phyloP scores from a whole-genome alignment of 495 filamentous ascomycete genomes.

The Podospora fimiseda region DNA sequence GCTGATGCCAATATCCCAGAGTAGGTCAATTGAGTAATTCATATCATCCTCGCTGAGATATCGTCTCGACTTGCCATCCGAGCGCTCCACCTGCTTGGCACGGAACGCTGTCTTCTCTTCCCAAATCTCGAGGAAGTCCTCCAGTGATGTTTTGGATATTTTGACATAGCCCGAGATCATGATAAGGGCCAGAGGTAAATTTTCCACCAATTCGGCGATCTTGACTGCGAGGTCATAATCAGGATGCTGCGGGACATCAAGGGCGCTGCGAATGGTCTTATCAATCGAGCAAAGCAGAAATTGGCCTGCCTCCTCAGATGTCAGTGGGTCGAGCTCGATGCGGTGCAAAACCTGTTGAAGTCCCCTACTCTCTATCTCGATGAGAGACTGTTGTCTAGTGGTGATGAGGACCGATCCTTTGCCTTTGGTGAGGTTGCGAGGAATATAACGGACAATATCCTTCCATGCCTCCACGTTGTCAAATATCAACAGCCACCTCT shows the following conservation, averaged over 20 bases:
- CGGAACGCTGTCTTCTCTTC: slow-evolving; percentile 11
- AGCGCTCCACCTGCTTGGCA: not conserved
- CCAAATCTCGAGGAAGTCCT: slow-evolving; percentile 20
- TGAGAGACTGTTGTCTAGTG: not conserved
- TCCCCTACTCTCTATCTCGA: not conserved
- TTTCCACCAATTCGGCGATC: slow-evolving; percentile 7
- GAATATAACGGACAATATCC: slow-evolving; percentile 13
- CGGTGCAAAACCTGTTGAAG: slow-evolving; percentile 4
- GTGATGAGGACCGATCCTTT: slow-evolving; percentile 16
- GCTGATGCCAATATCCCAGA: slow-evolving; percentile 19
- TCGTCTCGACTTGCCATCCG: not conserved
- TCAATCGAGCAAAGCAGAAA: slow-evolving; percentile 7
- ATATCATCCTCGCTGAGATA: too few relatives aligned
- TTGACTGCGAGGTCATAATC: slow-evolving; percentile 7
- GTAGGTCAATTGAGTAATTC: slow-evolving; percentile 9
- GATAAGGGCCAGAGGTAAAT: slow-evolving; percentile 16
- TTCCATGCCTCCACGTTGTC: slow-evolving; percentile 22
- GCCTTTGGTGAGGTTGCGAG: slow-evolving; percentile 8
- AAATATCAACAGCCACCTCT: slow-evolving; percentile 21
- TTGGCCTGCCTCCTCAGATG: not conserved
- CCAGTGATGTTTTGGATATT: slow-evolving; percentile 11
- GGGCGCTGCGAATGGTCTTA: not conserved
- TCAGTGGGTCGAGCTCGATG: slow-evolving; percentile 1
- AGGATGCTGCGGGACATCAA: not conserved
- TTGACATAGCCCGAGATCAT: slow-evolving; percentile 16